Percentiles rank a stretch among this genome's conserved stretches.
These are phyloP conservation scores for Saccharomyces uvarum DNA, from an alignment of 1,139 yeast genomes.

Conservation along the genomic window DNA sequence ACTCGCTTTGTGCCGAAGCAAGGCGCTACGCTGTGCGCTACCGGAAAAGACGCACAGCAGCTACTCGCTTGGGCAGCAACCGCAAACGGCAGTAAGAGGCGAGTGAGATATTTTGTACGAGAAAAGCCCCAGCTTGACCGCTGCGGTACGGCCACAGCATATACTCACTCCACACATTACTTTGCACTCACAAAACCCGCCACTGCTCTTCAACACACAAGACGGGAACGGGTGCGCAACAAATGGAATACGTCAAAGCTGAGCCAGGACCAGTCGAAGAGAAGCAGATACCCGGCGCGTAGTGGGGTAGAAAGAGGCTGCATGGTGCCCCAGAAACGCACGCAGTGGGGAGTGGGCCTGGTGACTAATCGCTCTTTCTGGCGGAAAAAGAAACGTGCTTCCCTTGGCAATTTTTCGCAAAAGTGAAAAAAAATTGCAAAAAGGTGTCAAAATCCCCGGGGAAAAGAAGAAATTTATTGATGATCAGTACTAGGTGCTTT, in stretches of 20 bases:
- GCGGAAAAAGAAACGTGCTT: not conserved
- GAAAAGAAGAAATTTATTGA: not conserved
- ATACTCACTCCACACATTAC: too few species aligned
- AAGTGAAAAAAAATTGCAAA: not conserved
- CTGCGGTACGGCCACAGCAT: not conserved
- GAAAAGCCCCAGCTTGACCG: not conserved
- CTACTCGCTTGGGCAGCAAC: not conserved
- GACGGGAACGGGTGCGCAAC: too few species aligned
- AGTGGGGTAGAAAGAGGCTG: constrained; percentile 1
- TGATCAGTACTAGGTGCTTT: not conserved
- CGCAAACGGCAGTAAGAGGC: not conserved
- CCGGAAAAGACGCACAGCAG: not conserved
- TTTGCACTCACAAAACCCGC: too few species aligned
- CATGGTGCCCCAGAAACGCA: not conserved
- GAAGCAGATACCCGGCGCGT: not conserved
- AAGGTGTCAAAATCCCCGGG: not conserved
- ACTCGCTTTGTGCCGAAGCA: too few species aligned
- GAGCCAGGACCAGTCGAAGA: not conserved
- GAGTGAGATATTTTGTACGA: not conserved
- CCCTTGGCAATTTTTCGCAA: not conserved
- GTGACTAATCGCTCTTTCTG: not conserved
- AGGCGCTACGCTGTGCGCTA: not conserved
- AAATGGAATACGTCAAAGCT: not conserved
- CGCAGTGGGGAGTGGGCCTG: not conserved
- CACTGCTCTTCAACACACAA: too few species aligned